phyloP scores from a whole-genome alignment of 2,329 filamentous ascomycete species.

The Biscogniauxia marginata region DNA sequence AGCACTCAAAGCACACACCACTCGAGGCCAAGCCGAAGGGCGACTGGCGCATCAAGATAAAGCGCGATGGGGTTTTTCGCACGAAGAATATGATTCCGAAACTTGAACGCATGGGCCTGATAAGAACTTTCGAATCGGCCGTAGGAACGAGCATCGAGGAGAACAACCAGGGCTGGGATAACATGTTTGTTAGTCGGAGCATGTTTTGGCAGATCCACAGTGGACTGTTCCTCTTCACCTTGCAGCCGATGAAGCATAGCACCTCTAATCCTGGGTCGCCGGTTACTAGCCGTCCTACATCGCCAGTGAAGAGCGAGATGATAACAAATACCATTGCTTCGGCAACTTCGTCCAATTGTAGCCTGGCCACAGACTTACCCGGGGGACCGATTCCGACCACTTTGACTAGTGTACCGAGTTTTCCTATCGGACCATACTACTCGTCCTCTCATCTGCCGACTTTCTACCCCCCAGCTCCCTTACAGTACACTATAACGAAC shows the following conservation, averaged over 20 bases:
- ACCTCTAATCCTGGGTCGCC: conserved; percentile 52
- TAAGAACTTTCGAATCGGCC: conserved; percentile 71
- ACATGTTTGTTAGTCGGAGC: conserved; percentile 77
- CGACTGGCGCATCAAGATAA: conserved; percentile 84
- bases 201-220: conserved; percentile 93
- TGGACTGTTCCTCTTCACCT: conserved; percentile 82
- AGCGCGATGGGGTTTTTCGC: conserved; percentile 82
- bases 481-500: conserved; percentile 78
- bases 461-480: conserved; percentile 81
- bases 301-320: conserved; percentile 42
- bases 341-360: conserved; percentile 26
- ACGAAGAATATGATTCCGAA: conserved; percentile 82
- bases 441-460: conserved; percentile 85
- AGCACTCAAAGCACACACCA: conserved; percentile 64
- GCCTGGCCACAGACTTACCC: conserved; percentile 36
- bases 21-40: conserved; percentile 70
- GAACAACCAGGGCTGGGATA: conserved; percentile 64
- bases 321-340: conserved; percentile 24
- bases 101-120: conserved; percentile 88
- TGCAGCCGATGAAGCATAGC: conserved; percentile 54
- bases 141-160: conserved; percentile 67
- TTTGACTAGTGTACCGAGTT: conserved; percentile 34
- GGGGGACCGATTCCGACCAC: conserved; percentile 38
- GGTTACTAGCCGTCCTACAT: conserved; percentile 51
- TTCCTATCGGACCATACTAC: conserved; percentile 67